Evolutionary conservation across 495 filamentous ascomycete genomes (phyloP).

Genomic region (Thermothielavioides terrestris): DNA sequence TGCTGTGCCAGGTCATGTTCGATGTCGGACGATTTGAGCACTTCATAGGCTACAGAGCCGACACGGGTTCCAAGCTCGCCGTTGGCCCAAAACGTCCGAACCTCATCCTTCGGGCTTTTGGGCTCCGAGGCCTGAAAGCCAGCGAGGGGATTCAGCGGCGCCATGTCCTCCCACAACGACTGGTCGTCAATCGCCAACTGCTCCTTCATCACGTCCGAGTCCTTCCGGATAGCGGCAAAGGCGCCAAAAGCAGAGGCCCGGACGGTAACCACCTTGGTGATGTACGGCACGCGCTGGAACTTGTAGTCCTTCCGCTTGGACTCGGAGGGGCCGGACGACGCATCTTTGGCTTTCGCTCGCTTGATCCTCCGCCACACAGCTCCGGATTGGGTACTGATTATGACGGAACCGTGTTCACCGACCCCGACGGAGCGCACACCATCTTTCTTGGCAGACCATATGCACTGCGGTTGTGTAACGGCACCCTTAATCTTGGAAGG

Average conservation of each 20-base stretch:
- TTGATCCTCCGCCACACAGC: slow-evolving; percentile 85
- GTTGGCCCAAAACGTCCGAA: slow-evolving; percentile 29
- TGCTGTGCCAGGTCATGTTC: slow-evolving; percentile 46
- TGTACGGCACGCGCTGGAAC: slow-evolving; percentile 76
- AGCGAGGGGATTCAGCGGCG: slow-evolving; percentile 55
- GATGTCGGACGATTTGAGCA: slow-evolving; percentile 48
- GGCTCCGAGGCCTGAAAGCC: slow-evolving; percentile 34
- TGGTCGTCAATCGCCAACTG: slow-evolving; percentile 57
- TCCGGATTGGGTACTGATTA: slow-evolving; percentile 84
- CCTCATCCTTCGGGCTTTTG: slow-evolving; percentile 20
- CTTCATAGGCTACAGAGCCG: slow-evolving; percentile 32
- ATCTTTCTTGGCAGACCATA: slow-evolving; percentile 85
- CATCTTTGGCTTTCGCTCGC: slow-evolving; percentile 69
- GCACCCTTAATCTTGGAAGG: slow-evolving; percentile 76
- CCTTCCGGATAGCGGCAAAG: slow-evolving; percentile 78
- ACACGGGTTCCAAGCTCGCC: slow-evolving; percentile 24
- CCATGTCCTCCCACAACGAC: slow-evolving; percentile 65
- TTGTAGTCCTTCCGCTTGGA: slow-evolving; percentile 77
- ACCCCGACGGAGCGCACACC: slow-evolving; percentile 77
- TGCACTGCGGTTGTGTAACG: slow-evolving; percentile 60
- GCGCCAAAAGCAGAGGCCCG: slow-evolving; percentile 81
- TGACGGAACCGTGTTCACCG: slow-evolving; percentile 88
- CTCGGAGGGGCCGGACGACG: slow-evolving; percentile 42
- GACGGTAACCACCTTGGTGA: slow-evolving; percentile 75
- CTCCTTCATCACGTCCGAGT: slow-evolving; percentile 71